A percentile compares a stretch with the other conserved stretches of the same genome.
Conservation (phyloP, 2,329 filamentous ascomycete species). For the Aspergillus japonicus region DNA sequence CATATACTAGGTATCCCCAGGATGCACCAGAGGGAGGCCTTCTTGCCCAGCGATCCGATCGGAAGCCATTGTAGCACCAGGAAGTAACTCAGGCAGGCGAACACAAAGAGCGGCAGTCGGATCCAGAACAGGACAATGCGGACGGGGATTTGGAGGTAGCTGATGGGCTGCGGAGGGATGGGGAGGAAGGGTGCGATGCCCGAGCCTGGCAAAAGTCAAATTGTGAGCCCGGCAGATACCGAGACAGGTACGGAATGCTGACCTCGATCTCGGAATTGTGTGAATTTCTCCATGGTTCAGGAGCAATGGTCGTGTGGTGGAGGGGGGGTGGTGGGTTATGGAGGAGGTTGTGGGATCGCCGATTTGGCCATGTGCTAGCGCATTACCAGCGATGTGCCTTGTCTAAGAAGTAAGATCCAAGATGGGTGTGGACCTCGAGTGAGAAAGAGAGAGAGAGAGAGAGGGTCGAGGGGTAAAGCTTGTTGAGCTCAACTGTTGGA, state of each 20-base stretch:
- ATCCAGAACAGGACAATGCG: constrained; percentile 74
- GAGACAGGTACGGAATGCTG: constrained; percentile 21
- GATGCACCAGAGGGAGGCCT: constrained; percentile 82
- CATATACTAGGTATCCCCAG: constrained; percentile 88
- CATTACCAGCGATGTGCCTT: background rate
- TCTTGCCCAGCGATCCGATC: constrained; percentile 66
- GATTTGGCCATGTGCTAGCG: background rate
- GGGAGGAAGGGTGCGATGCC: constrained; percentile 96
- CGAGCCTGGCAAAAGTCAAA: constrained; percentile 61
- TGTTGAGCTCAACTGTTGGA: background rate
- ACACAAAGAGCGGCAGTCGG: constrained; percentile 74
- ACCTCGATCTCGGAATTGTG: constrained; percentile 89
- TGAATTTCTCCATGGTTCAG: constrained; percentile 84
- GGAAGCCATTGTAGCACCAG: constrained; percentile 79
- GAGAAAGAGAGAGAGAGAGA: background rate
- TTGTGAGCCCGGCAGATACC: background rate
- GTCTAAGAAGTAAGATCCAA: background rate
- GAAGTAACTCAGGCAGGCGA: constrained; percentile 70
- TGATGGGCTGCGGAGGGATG: constrained; percentile 63
- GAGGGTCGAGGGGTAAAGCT: background rate
- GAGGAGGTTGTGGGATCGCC: background rate
- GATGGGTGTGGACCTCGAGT: too few species aligned
- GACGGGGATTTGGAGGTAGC: constrained; percentile 59
- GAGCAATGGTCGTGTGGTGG: background rate
- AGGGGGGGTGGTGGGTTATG: background rate